Evolutionary conservation across 441 rosid genomes (phyloP).

Genomic region (Geranium incanum): DNA sequence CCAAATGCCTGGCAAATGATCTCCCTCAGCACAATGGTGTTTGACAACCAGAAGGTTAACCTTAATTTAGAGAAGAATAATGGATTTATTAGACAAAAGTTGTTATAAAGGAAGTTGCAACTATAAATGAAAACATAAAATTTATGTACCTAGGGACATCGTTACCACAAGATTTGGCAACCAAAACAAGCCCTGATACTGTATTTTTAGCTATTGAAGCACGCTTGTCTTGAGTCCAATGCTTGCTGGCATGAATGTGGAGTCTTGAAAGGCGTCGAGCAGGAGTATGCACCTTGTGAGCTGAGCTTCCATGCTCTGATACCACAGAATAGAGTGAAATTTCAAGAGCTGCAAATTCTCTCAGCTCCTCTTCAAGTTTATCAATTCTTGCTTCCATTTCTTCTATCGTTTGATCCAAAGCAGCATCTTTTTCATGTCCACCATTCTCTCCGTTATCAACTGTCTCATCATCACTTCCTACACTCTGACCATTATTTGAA

Average conservation of each 20-base stretch:
- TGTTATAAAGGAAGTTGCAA: conserved; percentile 14
- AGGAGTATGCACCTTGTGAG: conserved; percentile 87
- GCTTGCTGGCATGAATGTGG: conserved; percentile 65
- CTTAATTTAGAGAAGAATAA: conserved; percentile 33
- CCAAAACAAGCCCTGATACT: conserved; percentile 70
- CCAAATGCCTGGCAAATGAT: conserved; percentile 39
- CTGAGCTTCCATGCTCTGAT: conserved; percentile 93
- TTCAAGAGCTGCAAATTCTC: conserved; percentile 90
- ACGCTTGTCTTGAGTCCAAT: conserved; percentile 46
- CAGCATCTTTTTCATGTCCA: conserved; percentile 27
- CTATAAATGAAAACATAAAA: neutral
- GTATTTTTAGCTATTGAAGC: conserved; percentile 74
- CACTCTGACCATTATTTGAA: conserved; percentile 23
- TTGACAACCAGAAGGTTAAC: conserved; percentile 93
- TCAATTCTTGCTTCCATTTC: conserved; percentile 59
- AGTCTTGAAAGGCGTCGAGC: conserved; percentile 93
- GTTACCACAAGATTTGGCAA: conserved; percentile 91
- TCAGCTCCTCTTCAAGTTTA: conserved; percentile 78
- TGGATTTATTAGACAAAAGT: neutral
- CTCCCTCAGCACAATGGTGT: conserved; percentile 66
- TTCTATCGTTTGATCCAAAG: conserved; percentile 54
- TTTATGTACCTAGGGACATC: conserved; percentile 79
- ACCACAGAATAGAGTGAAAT: conserved; percentile 79
- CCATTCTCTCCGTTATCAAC: conserved; percentile 48
- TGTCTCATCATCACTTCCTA: conserved; percentile 36